Conservation (phyloP, 495 filamentous ascomycete genomes). For the Daldinia vernicosa region DNA sequence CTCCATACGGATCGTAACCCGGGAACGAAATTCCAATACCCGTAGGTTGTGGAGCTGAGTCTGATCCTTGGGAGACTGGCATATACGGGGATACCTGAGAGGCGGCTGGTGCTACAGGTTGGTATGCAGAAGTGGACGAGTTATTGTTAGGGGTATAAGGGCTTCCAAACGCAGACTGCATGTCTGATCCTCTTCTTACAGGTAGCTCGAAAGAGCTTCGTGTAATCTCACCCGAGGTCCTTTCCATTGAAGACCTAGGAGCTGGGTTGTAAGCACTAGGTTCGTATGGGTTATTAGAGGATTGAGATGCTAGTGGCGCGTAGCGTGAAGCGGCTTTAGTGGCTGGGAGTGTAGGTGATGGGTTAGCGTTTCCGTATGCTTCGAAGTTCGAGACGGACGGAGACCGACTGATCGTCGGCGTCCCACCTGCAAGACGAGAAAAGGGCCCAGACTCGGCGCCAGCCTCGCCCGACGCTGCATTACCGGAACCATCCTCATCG, state of each 20-base stretch:
- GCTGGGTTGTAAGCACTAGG: slow-evolving; percentile 52
- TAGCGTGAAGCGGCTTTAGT: slow-evolving; percentile 44
- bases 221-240: slow-evolving; percentile 54
- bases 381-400: slow-evolving; percentile 83
- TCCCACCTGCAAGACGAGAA: slow-evolving; percentile 76
- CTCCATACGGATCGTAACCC: slow-evolving; percentile 42
- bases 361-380: slow-evolving; percentile 56
- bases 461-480: slow-evolving; percentile 64
- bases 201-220: slow-evolving; percentile 55
- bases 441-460: slow-evolving; percentile 78
- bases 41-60: slow-evolving; percentile 25
- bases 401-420: slow-evolving; percentile 82
- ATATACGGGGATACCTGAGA: slow-evolving; percentile 40
- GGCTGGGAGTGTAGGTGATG: slow-evolving; percentile 45
- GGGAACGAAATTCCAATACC: slow-evolving; percentile 42
- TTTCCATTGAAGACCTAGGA: slow-evolving; percentile 54
- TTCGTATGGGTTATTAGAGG: slow-evolving; percentile 49
- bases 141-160: slow-evolving; percentile 45
- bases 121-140: slow-evolving; percentile 43
- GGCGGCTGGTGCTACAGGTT: slow-evolving; percentile 38
- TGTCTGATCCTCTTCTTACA: slow-evolving; percentile 53
- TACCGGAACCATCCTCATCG: slow-evolving; percentile 70
- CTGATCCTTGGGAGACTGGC: slow-evolving; percentile 36
- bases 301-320: slow-evolving; percentile 45
- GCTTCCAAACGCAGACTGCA: slow-evolving; percentile 47